A percentile compares a stretch with the other conserved stretches of the same genome.
Evolutionary conservation across 2,329 filamentous ascomycete genomes (phyloP).

Genomic region (Xylaria polymorpha): DNA sequence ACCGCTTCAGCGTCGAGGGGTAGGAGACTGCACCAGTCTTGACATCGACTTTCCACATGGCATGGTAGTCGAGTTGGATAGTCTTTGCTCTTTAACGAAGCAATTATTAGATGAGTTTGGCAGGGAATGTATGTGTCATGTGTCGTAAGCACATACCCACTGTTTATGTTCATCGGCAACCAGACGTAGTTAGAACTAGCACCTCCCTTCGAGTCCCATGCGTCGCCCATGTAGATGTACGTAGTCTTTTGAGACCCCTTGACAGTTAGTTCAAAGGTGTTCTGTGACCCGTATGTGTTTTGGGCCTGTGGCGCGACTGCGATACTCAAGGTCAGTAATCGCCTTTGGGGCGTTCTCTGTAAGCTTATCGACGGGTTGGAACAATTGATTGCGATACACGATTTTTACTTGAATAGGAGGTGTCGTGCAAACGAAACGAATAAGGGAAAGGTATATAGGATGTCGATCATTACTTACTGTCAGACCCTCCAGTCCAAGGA

Average conservation of each 20-base stretch:
- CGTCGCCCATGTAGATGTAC: conserved; percentile 54
- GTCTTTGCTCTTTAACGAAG: conserved; percentile 45
- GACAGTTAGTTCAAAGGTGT: conserved; percentile 53
- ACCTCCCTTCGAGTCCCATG: conserved; percentile 52
- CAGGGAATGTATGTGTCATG: background rate
- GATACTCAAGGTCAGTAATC: background rate
- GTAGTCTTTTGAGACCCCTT: conserved; percentile 50
- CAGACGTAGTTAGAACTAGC: conserved; percentile 54
- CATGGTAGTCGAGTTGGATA: conserved; percentile 53
- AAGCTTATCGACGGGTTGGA: background rate
- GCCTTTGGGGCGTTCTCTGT: no score
- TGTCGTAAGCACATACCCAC: conserved; percentile 42
- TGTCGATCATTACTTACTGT: conserved; percentile 36
- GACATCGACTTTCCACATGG: conserved; percentile 55
- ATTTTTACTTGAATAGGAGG: background rate
- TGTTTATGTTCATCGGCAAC: conserved; percentile 53
- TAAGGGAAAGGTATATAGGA: background rate
- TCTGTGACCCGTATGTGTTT: conserved; percentile 54
- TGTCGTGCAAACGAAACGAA: background rate
- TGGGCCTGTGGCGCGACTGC: conserved; percentile 49
- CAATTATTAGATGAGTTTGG: background rate
- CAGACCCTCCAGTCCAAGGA: conserved; percentile 50
- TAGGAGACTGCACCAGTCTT: conserved; percentile 52
- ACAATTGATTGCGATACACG: no score
- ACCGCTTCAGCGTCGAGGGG: conserved; percentile 50